phyloP scores from a whole-genome alignment of 345 rosid species.

The Salix brachista region DNA sequence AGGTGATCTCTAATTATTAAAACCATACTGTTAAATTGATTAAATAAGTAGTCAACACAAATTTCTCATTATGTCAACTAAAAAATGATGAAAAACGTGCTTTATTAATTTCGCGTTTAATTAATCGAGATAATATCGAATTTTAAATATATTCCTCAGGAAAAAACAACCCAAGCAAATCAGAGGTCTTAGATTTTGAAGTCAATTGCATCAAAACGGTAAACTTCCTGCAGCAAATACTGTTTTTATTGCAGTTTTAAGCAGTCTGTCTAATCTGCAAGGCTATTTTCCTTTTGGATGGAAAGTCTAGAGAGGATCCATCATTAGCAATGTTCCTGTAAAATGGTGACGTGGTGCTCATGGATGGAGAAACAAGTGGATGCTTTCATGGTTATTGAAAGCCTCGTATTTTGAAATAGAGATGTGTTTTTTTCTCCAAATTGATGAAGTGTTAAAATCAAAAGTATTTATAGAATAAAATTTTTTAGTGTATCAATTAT shows the following conservation, averaged over 20 bases:
- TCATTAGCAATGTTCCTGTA: slow-evolving; percentile 89
- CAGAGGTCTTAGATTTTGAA: slow-evolving; percentile 67
- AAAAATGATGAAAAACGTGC: too few relatives aligned
- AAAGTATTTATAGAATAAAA: too few relatives aligned
- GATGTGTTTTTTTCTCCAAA: background rate
- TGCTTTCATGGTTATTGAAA: slow-evolving; percentile 71
- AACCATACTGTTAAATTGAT: too few relatives aligned
- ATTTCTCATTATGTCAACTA: too few relatives aligned
- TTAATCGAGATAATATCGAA: background rate
- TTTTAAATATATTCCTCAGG: slow-evolving; percentile 40
- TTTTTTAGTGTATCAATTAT: too few relatives aligned
- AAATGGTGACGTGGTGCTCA: slow-evolving; percentile 86
- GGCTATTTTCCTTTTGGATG: slow-evolving; percentile 92
- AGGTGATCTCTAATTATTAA: too few relatives aligned
- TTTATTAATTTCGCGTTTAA: background rate
- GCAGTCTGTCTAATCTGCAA: slow-evolving; percentile 68
- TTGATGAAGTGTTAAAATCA: too few relatives aligned
- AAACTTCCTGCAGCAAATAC: slow-evolving; percentile 52
- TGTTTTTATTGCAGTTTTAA: slow-evolving; percentile 26
- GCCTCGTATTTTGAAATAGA: background rate
- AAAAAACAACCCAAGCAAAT: slow-evolving; percentile 65
- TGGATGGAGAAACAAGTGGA: slow-evolving; percentile 95
- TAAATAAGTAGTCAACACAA: too few relatives aligned
- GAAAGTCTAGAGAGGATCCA: slow-evolving; percentile 67
- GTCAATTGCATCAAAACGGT: slow-evolving; percentile 32